These are phyloP conservation scores for Puccinellia tenuiflora DNA, from an alignment of 176 grass and related monocot species.

Conservation along the genomic window DNA sequence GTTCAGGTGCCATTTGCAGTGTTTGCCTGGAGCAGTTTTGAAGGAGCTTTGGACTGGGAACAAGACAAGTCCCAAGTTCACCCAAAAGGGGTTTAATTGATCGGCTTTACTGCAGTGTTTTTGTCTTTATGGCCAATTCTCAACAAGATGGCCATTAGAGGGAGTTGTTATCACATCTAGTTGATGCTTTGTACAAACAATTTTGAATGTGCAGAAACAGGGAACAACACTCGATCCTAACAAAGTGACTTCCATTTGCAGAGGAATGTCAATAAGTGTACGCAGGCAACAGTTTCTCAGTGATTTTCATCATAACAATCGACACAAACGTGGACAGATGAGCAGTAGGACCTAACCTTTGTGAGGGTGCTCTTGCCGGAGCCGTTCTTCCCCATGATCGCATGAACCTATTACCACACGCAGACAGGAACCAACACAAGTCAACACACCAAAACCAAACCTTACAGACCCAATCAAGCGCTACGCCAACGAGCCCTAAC, in stretches of 20 bases:
- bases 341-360: constrained; percentile 50
- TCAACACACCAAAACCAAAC: neutral
- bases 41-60: neutral
- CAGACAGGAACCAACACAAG: neutral
- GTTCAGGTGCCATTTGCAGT: neutral
- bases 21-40: neutral
- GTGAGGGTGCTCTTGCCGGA: constrained; percentile 94
- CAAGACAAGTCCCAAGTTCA: neutral
- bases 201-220: neutral
- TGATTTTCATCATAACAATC: neutral
- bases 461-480: neutral
- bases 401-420: constrained; percentile 58
- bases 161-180: neutral
- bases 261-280: neutral
- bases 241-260: neutral
- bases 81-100: neutral
- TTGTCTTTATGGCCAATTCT: neutral
- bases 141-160: neutral
- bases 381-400: constrained; percentile 92
- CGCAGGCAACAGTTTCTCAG: neutral
- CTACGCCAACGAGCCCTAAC: neutral
- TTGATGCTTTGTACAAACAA: neutral
- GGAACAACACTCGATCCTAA: neutral
- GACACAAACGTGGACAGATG: neutral
- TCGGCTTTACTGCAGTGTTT: neutral